Percentiles rank a stretch among this genome's conserved stretches.
These are phyloP conservation scores for Zalaria obscura DNA, from an alignment of 2,329 filamentous ascomycete species.

Conservation along the genomic window DNA sequence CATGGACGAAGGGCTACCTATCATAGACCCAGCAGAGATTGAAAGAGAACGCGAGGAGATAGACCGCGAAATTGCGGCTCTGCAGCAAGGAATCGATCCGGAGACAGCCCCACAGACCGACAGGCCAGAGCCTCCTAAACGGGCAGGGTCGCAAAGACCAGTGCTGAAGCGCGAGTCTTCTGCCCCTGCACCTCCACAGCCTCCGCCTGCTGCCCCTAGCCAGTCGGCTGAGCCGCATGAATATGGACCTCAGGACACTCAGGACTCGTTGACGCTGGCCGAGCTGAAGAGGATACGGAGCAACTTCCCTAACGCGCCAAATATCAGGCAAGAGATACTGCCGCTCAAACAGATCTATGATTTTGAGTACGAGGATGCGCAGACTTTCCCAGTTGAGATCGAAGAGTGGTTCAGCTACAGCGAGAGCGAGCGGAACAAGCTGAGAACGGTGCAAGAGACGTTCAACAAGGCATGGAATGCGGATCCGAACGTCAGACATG, in stretches of 20 bases:
- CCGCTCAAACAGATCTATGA: conserved; percentile 47
- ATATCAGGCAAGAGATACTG: conserved; percentile 14
- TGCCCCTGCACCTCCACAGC: conserved; percentile 21
- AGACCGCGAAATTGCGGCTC: conserved; percentile 5
- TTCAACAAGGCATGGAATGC: conserved; percentile 63
- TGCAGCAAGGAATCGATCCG: conserved; percentile 9
- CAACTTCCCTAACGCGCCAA: conserved; percentile 24
- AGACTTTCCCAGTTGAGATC: conserved; percentile 65
- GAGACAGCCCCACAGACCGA: conserved; percentile 6
- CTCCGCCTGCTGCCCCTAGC: conserved; percentile 20
- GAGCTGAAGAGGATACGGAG: conserved; percentile 31
- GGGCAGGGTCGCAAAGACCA: conserved; percentile 15
- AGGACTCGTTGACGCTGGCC: conserved; percentile 31
- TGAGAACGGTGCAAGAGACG: conserved; percentile 59
- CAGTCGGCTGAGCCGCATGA: conserved; percentile 15
- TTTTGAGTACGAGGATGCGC: conserved; percentile 46
- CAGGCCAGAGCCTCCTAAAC: not conserved
- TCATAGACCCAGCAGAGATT: not conserved
- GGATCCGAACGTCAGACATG: conserved; percentile 7
- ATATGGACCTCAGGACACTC: conserved; percentile 16
- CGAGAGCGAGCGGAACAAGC: conserved; percentile 67
- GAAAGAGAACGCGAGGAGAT: conserved; percentile 6
- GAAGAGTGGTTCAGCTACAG: conserved; percentile 97
- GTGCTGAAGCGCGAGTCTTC: conserved; percentile 25
- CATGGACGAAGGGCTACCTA: not conserved